Evolutionary conservation across 257 asterid species (phyloP).

Genomic region (Nicotiana tabacum): DNA sequence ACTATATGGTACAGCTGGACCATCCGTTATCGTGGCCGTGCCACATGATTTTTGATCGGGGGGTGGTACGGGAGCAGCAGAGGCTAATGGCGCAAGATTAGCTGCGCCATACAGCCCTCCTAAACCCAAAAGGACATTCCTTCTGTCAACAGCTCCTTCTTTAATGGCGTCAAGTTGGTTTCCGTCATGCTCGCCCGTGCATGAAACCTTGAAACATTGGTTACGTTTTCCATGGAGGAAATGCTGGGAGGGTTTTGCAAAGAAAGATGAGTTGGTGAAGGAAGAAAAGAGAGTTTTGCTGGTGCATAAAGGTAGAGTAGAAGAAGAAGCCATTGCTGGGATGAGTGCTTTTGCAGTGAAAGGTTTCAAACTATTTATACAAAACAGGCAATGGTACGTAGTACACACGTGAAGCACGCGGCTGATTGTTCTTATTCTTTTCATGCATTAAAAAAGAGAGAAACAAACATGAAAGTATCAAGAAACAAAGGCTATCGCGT

Average conservation of each 20-base stretch:
- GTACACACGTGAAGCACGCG: no score
- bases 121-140: constrained; percentile 7
- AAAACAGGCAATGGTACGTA: no score
- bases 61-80: background rate
- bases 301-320: background rate
- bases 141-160: background rate
- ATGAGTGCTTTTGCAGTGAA: no score
- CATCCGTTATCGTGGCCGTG: background rate
- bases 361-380: no score
- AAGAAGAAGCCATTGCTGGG: no score
- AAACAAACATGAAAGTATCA: no score
- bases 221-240: background rate
- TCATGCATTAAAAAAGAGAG: no score
- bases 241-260: background rate
- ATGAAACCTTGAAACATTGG: background rate
- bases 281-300: background rate
- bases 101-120: constrained; percentile 1
- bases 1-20: background rate
- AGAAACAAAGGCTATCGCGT: no score
- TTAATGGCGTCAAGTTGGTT: no score
- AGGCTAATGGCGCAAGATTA: background rate
- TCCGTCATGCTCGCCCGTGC: background rate
- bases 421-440: no score
- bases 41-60: background rate
- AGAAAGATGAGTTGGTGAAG: background rate